Percentiles rank a stretch among this genome's conserved stretches.
Evolutionary conservation across 2,329 filamentous ascomycete genomes (phyloP).

Genomic region (Corinectria fuckeliana): DNA sequence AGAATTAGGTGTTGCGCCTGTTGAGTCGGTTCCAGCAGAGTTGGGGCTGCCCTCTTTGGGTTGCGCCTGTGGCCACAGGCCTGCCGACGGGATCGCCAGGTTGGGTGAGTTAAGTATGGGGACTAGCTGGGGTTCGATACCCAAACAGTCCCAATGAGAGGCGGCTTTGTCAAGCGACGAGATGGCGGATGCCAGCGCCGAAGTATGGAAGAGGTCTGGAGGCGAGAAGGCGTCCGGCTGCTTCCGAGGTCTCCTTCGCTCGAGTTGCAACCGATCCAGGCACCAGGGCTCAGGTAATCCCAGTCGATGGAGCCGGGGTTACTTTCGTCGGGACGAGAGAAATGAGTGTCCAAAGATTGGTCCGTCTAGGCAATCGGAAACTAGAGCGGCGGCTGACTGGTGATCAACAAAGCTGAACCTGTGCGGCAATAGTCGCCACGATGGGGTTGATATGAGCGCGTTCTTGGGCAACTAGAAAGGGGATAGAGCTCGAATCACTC

Average conservation of each 20-base stretch:
- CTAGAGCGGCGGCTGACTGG: slow-evolving; percentile 19
- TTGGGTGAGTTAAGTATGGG: slow-evolving; percentile 35
- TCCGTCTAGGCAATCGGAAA: slow-evolving; percentile 22
- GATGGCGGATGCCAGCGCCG: slow-evolving; percentile 6
- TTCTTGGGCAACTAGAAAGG: slow-evolving; percentile 4
- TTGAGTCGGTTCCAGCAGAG: slow-evolving; percentile 43
- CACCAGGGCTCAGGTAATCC: slow-evolving; percentile 10
- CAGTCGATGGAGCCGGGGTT: slow-evolving; percentile 14
- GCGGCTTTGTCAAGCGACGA: slow-evolving; percentile 13
- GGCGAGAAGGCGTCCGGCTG: background rate
- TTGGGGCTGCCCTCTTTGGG: slow-evolving; percentile 41
- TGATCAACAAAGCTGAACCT: slow-evolving; percentile 27
- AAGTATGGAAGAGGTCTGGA: slow-evolving; percentile 2
- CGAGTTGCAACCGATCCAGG: slow-evolving; percentile 1
- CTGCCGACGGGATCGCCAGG: slow-evolving; percentile 44
- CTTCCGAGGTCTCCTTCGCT: slow-evolving; percentile 1
- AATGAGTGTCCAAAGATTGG: slow-evolving; percentile 18
- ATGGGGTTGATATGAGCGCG: slow-evolving; percentile 21
- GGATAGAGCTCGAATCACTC: slow-evolving; percentile 25
- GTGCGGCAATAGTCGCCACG: slow-evolving; percentile 20
- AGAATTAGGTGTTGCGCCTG: slow-evolving; percentile 43
- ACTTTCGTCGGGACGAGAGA: slow-evolving; percentile 14
- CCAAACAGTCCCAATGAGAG: slow-evolving; percentile 44
- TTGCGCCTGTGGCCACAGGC: slow-evolving; percentile 46
- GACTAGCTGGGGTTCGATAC: slow-evolving; percentile 43